Evolutionary conservation across 306 rosid genomes (phyloP), one percentile per base, ranked within the genome.

Genomic region (Lablab purpureus): DNA sequence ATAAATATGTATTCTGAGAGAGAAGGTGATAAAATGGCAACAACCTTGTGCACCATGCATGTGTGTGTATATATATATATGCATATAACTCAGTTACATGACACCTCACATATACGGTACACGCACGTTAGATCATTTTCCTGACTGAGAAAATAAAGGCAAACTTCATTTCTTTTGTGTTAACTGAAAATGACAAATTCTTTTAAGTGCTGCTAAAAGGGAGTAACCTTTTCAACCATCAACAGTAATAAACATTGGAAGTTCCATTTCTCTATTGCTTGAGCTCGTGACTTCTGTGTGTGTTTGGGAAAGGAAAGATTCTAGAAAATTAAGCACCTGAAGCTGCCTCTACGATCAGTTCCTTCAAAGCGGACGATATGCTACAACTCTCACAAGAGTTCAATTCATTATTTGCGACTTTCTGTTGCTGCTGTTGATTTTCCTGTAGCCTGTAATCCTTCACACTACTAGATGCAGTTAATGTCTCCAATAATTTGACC

Each of bases 271-370:
- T 10, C 52, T 19, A 11, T 66, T 37, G 51, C 2, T 28, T 19
- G n/a, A 40, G 15, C 1, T 27, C 40, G 25, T 47, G 54, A 43
- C 18, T 47, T 22, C 36, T 14, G 54, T 27, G 34, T 59, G 19
- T 36, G 36, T 13, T 36, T 15, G 19, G 13, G 47, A 8, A 4
- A 25, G 18, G 10, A 56, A 12, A 19, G 22, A 75, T 75, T 59
- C 47, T 27, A 41, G 41, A 54, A 66, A 52, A 58, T 47, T 50
- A 66, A 34, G 45, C 18, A 83, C 86, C 86, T 83, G 80, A 66
- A 63, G 62, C 21, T 43, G 13, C 34, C 55, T 22, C 73, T 49
- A 41, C 25, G 15, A 71, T 40, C 52, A 19, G 56, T 80, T 70
- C 13, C 73, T 80, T 76, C 67, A 17, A 76, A 71, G 80, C 50